Base-by-base conservation (phyloP, 2,329 filamentous ascomycete genomes). In the Talaromyces sp. region DNA sequence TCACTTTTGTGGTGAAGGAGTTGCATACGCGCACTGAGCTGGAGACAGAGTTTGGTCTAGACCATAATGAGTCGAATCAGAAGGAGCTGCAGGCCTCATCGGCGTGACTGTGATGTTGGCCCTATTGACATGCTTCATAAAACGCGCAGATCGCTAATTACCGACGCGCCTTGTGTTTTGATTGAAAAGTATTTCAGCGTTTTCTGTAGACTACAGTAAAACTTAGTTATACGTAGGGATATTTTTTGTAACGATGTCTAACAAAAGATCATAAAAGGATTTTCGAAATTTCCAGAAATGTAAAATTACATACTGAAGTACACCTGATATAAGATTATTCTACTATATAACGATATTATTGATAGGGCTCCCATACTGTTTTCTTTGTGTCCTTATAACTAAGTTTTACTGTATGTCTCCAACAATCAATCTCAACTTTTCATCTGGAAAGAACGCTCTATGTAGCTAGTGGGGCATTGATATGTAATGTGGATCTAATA, bases 21-120 rank as follows among this genome's bases (percentile, higher is more conserved):
- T 4, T 54, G 27, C 43, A 22, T n/a, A 34, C 36, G 49, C 49
- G 49, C 2, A 54, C 17, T 13, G 49, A 54, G 17, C 27, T 65
- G 15, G 36, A 61, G 10, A 65, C 63, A 3, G 58, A 65, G 49
- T 54, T 54, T 31, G 27, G 49, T 54, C 25, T 53, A 27, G 49
- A 19, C n/a, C n/a, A n/a, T 0, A 43, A 51, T 25, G 43, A 51
- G 43, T 36, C n/a, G 15, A 29, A 10, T 8, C 31, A 53, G 17
- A 53, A 53, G 17, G 27, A 10, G 5, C 27, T 31, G 15, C 17
- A 31, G 27, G 15, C 15, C n/a, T 7, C 15, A n/a, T 27, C 49
- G 27, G 31, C 31, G 27, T 31, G 15, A 6, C 1, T 31, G 22
- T 2, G 1, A 10, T 31, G 49, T 11, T 7, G 3, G 17, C 31